Evolutionary conservation across 495 filamentous ascomycete species (phyloP).

Genomic region (Corynascus novoguineensis): DNA sequence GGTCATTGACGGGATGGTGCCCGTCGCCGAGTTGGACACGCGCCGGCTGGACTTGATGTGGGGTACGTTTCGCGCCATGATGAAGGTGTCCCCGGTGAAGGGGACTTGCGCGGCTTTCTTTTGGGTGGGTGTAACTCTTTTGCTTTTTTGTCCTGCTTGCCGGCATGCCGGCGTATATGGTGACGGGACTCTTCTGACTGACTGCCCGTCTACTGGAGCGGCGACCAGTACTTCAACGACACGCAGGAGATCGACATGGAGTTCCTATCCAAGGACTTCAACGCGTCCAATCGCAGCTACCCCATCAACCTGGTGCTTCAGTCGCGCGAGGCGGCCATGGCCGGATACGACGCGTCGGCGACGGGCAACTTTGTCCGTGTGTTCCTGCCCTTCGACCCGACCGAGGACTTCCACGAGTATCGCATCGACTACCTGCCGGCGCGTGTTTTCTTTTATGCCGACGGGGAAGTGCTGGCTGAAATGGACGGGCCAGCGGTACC

Average conservation of each 20-base stretch:
- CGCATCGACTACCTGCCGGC: constrained; percentile 66
- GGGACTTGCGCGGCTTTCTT: constrained; percentile 77
- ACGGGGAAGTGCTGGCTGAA: constrained; percentile 47
- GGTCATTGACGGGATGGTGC: constrained; percentile 46
- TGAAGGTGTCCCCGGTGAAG: constrained; percentile 51
- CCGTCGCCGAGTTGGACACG: constrained; percentile 56
- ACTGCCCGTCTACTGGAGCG: background rate
- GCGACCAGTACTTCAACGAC: constrained; percentile 61
- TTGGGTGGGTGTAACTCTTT: constrained; percentile 48
- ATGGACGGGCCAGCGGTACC: constrained; percentile 56
- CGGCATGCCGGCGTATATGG: background rate
- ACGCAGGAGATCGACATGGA: constrained; percentile 78
- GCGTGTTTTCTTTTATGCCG: constrained; percentile 59
- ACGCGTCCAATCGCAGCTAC: constrained; percentile 37
- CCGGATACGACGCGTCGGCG: constrained; percentile 52
- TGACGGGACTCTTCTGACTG: background rate
- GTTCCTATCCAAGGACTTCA: constrained; percentile 59
- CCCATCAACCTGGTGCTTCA: constrained; percentile 71
- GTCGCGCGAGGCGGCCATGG: constrained; percentile 47
- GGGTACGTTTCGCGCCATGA: constrained; percentile 60
- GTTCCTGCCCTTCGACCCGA: constrained; percentile 57
- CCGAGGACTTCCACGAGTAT: constrained; percentile 62
- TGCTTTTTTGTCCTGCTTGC: background rate
- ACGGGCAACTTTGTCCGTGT: constrained; percentile 51
- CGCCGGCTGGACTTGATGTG: constrained; percentile 53